Conservation (phyloP, 257 asterid genomes). For the Anisodus tanguticus region DNA sequence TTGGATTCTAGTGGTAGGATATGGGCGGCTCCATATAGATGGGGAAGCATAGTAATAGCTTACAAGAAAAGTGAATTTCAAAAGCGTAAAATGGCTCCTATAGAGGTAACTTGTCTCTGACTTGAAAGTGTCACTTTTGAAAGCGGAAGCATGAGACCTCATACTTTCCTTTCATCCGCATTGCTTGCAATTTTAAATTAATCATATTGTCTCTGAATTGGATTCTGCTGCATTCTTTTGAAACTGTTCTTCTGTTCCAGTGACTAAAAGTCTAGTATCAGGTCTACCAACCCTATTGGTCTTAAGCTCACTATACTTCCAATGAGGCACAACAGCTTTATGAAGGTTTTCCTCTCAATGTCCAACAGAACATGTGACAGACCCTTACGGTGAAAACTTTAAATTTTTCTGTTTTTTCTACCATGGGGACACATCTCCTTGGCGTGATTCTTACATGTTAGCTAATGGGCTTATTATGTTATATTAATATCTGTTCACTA, state of each 20-base stretch:
- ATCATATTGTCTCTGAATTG: background rate
- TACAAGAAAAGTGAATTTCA: constrained; percentile 74
- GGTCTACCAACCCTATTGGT: background rate
- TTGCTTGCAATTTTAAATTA: background rate
- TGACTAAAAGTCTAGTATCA: background rate
- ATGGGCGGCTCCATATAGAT: constrained; percentile 94
- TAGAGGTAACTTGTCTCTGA: constrained; percentile 56
- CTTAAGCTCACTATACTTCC: background rate
- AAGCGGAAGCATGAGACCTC: background rate
- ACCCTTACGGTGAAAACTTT: background rate
- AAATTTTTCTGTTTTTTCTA: background rate
- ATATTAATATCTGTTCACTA: background rate
- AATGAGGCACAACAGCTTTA: background rate
- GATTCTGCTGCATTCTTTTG: background rate
- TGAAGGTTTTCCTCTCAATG: background rate
- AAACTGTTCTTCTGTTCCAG: background rate
- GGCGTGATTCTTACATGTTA: background rate
- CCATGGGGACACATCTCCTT: background rate
- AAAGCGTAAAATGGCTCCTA: constrained; percentile 68
- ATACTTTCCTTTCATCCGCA: background rate
- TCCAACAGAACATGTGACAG: background rate
- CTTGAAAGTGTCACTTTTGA: background rate
- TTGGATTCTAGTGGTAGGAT: constrained; percentile 70
- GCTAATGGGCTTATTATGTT: background rate
- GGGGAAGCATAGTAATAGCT: constrained; percentile 97